A percentile compares a stretch with the other conserved stretches of the same genome.
Conservation (phyloP, 441 rosid species). For the Breynia disticha region DNA sequence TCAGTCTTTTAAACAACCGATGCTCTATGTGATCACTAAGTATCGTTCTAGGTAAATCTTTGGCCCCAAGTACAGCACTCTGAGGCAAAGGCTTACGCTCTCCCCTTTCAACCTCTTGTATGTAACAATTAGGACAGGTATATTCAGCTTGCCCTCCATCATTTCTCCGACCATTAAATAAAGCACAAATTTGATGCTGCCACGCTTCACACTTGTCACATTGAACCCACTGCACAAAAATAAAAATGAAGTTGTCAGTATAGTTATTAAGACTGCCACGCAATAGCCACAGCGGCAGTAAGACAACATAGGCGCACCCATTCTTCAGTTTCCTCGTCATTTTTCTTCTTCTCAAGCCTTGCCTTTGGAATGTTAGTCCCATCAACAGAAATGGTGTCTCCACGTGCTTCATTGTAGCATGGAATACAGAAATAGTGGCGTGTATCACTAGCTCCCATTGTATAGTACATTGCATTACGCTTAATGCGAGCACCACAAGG, state of each 20-base stretch:
- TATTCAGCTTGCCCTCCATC: conserved; percentile 99
- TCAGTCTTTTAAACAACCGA: conserved; percentile 68
- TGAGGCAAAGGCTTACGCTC: conserved; percentile 91
- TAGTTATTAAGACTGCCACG: conserved; percentile 5
- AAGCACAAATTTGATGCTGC: conserved; percentile 99
- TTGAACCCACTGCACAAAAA: conserved; percentile 89
- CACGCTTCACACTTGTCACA: conserved; percentile 99
- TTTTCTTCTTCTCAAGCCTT: conserved; percentile 96
- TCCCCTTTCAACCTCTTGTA: conserved; percentile 78
- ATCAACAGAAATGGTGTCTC: conserved; percentile 70
- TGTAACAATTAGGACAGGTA: conserved; percentile 98
- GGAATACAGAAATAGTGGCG: conserved; percentile 96
- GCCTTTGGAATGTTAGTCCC: conserved; percentile 65
- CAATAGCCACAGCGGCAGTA: conserved; percentile 9
- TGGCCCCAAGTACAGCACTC: conserved; percentile 99
- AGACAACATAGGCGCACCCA: conserved; percentile 47
- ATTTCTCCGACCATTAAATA: conserved; percentile 96
- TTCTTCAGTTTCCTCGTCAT: conserved; percentile 99
- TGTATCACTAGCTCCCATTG: conserved; percentile 92
- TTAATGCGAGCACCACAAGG: conserved; percentile 97
- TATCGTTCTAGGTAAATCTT: conserved; percentile 88
- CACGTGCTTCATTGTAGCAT: conserved; percentile 96
- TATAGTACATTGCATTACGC: conserved; percentile 96
- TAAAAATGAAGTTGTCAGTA: conserved; percentile 16
- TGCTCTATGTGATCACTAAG: conserved; percentile 98